Percentiles rank a stretch among this genome's conserved stretches.
These are phyloP conservation scores for Ochetophila trinervis DNA, from an alignment of 306 rosid genomes.

Conservation along the genomic window DNA sequence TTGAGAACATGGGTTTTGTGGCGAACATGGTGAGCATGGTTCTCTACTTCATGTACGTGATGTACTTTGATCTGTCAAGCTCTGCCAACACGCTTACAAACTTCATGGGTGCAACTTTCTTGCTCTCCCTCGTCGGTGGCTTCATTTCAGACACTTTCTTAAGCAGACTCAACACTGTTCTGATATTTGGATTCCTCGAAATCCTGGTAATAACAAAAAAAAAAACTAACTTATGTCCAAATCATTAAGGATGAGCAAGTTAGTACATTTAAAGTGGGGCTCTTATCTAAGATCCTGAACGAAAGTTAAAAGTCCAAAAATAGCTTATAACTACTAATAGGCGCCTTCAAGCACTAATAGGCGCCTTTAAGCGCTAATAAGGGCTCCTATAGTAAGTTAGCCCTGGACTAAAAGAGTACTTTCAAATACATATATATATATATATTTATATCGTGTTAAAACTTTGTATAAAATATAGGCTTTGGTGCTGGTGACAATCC, in stretches of 20 bases:
- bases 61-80: slow-evolving; percentile 55
- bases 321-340: no score
- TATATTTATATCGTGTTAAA: no score
- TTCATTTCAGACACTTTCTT: slow-evolving; percentile 78
- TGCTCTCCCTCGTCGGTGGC: slow-evolving; percentile 75
- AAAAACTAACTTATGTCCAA: no score
- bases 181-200: slow-evolving; percentile 64
- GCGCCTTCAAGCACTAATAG: no score
- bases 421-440: no score
- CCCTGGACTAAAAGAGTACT: no score
- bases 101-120: slow-evolving; percentile 69
- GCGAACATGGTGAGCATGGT: slow-evolving; percentile 82
- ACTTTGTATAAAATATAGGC: slow-evolving; percentile 32
- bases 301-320: no score
- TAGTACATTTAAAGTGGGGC: background rate
- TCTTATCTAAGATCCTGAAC: background rate
- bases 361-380: no score
- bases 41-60: slow-evolving; percentile 49
- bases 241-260: no score
- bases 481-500: slow-evolving; percentile 48
- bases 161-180: slow-evolving; percentile 58
- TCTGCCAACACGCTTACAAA: slow-evolving; percentile 83
- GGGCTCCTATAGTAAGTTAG: no score
- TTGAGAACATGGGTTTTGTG: slow-evolving; percentile 85
- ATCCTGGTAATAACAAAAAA: slow-evolving; percentile 47